Evolutionary conservation across 2,329 filamentous ascomycete genomes (phyloP).

Genomic region (Colletotrichum australisinense): DNA sequence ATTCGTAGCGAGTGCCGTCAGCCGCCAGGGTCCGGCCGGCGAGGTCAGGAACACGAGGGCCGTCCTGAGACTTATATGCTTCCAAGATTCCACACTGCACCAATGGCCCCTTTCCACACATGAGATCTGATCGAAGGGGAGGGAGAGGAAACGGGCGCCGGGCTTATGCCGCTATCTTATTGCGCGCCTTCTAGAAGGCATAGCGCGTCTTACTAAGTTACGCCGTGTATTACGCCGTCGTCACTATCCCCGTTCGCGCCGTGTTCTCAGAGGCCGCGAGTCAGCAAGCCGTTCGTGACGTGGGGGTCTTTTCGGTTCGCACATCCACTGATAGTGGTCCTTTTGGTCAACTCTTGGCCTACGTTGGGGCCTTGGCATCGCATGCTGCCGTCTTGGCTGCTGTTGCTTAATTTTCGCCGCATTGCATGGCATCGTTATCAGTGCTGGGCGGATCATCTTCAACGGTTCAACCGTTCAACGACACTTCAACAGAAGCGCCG

Average conservation of each 20-base stretch:
- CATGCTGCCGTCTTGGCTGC: conserved; percentile 30
- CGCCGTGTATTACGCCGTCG: not conserved
- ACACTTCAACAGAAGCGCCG: conserved; percentile 3
- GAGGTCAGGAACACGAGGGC: not conserved
- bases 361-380: conserved; percentile 28
- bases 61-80: conserved; percentile 1
- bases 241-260: conserved; percentile 1
- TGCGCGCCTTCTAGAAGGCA: not conserved
- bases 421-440: conserved; percentile 24
- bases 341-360: conserved; percentile 22
- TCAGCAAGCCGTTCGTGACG: conserved; percentile 30
- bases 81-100: not conserved
- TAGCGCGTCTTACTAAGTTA: not conserved
- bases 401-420: conserved; percentile 34
- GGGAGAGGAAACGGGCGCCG: not conserved
- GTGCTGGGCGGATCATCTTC: not conserved
- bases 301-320: conserved; percentile 22
- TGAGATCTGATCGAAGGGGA: not conserved
- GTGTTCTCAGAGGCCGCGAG: conserved; percentile 7
- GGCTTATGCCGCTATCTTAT: not conserved
- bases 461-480: conserved; percentile 10
- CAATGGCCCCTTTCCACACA: not conserved
- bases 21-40: not conserved
- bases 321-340: conserved; percentile 7
- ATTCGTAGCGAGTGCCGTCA: not conserved